A percentile compares a stretch with the other conserved stretches of the same genome.
Evolutionary conservation across 768 basidiomycete species (phyloP).

Genomic region (Arthromyces matolae): DNA sequence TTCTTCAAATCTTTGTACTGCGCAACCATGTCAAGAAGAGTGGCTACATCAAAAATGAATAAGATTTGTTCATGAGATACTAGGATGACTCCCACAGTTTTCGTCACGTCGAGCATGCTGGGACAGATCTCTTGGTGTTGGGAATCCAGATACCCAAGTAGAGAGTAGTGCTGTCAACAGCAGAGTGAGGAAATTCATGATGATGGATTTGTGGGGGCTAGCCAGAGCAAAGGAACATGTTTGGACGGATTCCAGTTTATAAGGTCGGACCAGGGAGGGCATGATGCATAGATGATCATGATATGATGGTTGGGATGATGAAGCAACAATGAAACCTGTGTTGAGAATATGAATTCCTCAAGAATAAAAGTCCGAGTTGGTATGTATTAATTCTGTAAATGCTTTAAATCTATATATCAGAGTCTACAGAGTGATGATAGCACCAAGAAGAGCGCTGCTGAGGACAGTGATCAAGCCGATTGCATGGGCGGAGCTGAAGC

Average conservation of each 20-base stretch:
- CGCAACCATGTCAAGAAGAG: conserved; percentile 12
- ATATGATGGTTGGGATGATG: background rate
- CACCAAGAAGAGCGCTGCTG: conserved; percentile 38
- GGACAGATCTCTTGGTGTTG: background rate
- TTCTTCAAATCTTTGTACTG: conserved; percentile 11
- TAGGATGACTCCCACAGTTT: conserved; percentile 7
- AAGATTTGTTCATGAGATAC: background rate
- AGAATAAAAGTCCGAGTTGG: no score
- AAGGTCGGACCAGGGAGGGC: no score
- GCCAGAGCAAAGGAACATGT: conserved; percentile 12
- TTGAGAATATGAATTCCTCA: background rate
- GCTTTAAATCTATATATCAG: background rate
- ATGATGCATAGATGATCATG: no score
- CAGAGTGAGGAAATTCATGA: conserved; percentile 12
- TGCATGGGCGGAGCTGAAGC: conserved; percentile 27
- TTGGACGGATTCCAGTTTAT: background rate
- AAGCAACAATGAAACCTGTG: background rate
- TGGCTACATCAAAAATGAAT: background rate
- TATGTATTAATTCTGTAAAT: no score
- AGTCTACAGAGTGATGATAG: conserved; percentile 33
- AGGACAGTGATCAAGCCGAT: conserved; percentile 35
- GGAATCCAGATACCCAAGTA: background rate
- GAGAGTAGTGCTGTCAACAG: conserved; percentile 17
- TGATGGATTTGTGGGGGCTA: conserved; percentile 9
- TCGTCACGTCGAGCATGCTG: conserved; percentile 3